Conservation (phyloP, 2,329 filamentous ascomycete species). For the Didymella sp. region DNA sequence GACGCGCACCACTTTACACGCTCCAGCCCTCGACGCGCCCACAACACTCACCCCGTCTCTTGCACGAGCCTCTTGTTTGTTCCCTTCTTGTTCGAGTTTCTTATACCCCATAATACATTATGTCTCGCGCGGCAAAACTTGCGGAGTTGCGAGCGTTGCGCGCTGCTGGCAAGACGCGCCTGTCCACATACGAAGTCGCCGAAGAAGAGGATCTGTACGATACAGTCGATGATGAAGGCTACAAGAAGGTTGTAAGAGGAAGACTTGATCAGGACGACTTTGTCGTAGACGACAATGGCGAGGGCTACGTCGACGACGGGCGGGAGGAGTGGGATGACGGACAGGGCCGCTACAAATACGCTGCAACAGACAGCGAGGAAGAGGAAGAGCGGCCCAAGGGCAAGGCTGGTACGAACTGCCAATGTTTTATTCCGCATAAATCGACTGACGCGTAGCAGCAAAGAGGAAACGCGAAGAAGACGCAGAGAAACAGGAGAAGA, state of each 20-base stretch:
- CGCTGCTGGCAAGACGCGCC: constrained; percentile 87
- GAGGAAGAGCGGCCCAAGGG: constrained; percentile 70
- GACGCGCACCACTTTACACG: constrained; percentile 24
- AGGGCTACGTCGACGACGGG: constrained; percentile 95
- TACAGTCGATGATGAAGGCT: constrained; percentile 94
- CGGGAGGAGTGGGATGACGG: constrained; percentile 75
- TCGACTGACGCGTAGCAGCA: constrained; percentile 57
- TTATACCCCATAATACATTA: constrained; percentile 31
- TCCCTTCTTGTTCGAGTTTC: constrained; percentile 17
- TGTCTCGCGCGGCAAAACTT: constrained; percentile 51
- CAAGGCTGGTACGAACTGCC: constrained; percentile 60
- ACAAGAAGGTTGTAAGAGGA: constrained; percentile 92
- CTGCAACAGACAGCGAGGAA: constrained; percentile 72
- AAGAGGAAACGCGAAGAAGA: constrained; percentile 91
- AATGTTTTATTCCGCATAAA: no score
- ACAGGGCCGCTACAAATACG: constrained; percentile 71
- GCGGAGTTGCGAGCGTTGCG: constrained; percentile 85
- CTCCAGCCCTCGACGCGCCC: constrained; percentile 34
- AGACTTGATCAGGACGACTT: constrained; percentile 95
- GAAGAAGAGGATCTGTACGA: constrained; percentile 89
- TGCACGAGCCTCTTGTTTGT: constrained; percentile 22
- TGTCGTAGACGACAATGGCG: constrained; percentile 97
- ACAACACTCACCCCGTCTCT: constrained; percentile 22
- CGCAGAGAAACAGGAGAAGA: constrained; percentile 81
- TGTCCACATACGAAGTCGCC: constrained; percentile 85